Conservation (phyloP, 306 rosid genomes). For the Glycine soja region DNA sequence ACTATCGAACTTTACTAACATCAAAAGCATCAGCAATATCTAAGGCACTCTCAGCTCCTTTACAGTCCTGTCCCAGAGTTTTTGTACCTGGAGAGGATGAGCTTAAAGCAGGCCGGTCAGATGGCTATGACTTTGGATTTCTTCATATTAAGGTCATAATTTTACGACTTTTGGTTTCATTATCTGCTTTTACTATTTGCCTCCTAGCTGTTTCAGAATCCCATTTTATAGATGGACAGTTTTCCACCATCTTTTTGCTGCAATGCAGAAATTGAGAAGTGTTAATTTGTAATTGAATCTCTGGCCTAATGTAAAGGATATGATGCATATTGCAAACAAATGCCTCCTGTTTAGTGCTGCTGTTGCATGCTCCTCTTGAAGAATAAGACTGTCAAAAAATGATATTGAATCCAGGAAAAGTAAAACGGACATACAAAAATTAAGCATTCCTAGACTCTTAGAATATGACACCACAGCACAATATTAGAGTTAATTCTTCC, state of each 20-base stretch:
- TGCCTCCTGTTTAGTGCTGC: conserved; percentile 19
- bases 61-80: conserved; percentile 68
- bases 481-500: conserved; percentile 2
- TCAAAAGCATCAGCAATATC: conserved; percentile 89
- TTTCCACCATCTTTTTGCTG: conserved; percentile 4
- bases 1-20: conserved; percentile 86
- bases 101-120: conserved; percentile 76
- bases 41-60: conserved; percentile 86
- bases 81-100: conserved; percentile 94
- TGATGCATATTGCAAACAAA: conserved; percentile 23
- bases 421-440: not conserved
- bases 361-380: conserved; percentile 29
- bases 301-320: not conserved
- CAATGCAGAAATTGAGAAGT: not conserved
- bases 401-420: conserved; percentile 13
- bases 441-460: not conserved
- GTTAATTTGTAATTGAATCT: conserved; percentile 15
- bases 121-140: conserved; percentile 97
- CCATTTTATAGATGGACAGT: not conserved
- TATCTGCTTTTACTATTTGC: conserved; percentile 21
- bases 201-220: conserved; percentile 5
- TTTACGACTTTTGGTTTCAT: conserved; percentile 28
- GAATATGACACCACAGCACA: not conserved
- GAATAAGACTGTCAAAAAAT: conserved; percentile 3
- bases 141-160: conserved; percentile 86